These are phyloP conservation scores for Fusarium lateritium DNA, from an alignment of 2,329 filamentous ascomycete genomes.

Conservation along the genomic window DNA sequence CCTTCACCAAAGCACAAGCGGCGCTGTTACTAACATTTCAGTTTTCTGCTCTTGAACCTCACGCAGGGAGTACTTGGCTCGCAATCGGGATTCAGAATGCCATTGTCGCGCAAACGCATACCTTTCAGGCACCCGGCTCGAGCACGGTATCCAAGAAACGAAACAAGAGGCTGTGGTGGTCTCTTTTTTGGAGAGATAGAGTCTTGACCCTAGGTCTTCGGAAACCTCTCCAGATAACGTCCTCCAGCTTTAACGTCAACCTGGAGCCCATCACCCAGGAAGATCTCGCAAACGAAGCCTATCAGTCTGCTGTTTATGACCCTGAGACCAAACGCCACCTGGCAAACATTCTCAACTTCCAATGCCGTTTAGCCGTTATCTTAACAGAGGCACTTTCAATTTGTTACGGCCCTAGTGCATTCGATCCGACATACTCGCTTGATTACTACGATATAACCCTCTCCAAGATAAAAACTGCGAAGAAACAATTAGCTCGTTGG, in stretches of 20 bases:
- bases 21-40: slow-evolving; percentile 36
- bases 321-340: slow-evolving; percentile 2
- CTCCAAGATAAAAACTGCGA: background rate
- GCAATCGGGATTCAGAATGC: slow-evolving; percentile 36
- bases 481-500: background rate
- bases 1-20: slow-evolving; percentile 32
- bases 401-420: slow-evolving; percentile 16
- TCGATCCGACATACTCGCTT: slow-evolving; percentile 12
- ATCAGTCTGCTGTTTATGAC: slow-evolving; percentile 1
- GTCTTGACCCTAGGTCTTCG: slow-evolving; percentile 13
- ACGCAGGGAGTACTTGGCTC: slow-evolving; percentile 39
- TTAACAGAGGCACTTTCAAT: slow-evolving; percentile 18
- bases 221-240: slow-evolving; percentile 16
- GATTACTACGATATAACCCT: slow-evolving; percentile 16
- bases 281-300: background rate
- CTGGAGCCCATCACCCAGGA: slow-evolving; percentile 4
- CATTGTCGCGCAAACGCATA: slow-evolving; percentile 32
- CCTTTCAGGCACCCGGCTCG: slow-evolving; percentile 14
- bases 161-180: slow-evolving; percentile 33
- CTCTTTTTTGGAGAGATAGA: slow-evolving; percentile 25
- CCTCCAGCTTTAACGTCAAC: slow-evolving; percentile 13
- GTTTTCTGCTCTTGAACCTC: slow-evolving; percentile 35
- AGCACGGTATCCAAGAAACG: slow-evolving; percentile 7
- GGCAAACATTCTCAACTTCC: background rate
- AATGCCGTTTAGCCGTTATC: slow-evolving; percentile 13